Conservation (phyloP, 2,329 filamentous ascomycete species). For the Aureobasidium namibiae region DNA sequence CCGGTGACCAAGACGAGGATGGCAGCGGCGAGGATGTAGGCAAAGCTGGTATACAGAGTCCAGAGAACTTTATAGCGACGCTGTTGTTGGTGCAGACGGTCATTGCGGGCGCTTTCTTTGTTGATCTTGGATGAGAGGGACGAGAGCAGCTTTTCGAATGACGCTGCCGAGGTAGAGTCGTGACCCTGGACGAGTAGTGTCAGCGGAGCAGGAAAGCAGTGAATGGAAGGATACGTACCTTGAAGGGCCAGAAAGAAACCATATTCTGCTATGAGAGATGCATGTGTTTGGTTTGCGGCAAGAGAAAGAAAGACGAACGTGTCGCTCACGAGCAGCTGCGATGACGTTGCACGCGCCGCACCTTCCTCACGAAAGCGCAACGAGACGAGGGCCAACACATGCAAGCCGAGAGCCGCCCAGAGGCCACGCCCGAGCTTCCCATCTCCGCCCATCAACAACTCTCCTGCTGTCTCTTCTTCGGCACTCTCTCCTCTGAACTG, state of each 20-base stretch:
- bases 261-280: slow-evolving; percentile 38
- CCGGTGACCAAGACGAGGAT: slow-evolving; percentile 80
- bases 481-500: neutral
- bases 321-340: neutral
- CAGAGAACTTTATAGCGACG: slow-evolving; percentile 76
- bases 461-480: neutral
- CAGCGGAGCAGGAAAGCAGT: neutral
- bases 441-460: neutral
- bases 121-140: slow-evolving; percentile 75
- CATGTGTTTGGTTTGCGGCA: neutral
- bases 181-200: slow-evolving; percentile 49
- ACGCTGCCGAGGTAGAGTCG: slow-evolving; percentile 72
- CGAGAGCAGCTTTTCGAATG: slow-evolving; percentile 86
- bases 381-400: no score
- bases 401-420: neutral
- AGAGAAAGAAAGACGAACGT: neutral
- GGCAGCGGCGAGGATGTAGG: slow-evolving; percentile 78
- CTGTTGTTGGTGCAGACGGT: slow-evolving; percentile 61
- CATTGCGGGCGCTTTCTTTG: slow-evolving; percentile 63
- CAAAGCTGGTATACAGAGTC: slow-evolving; percentile 85
- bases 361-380: neutral
- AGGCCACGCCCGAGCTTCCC: neutral
- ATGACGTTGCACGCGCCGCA: neutral
- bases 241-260: slow-evolving; percentile 83
- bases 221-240: slow-evolving; percentile 41